Conservation (phyloP, 768 basidiomycete species). For the Lactarius trivialis region DNA sequence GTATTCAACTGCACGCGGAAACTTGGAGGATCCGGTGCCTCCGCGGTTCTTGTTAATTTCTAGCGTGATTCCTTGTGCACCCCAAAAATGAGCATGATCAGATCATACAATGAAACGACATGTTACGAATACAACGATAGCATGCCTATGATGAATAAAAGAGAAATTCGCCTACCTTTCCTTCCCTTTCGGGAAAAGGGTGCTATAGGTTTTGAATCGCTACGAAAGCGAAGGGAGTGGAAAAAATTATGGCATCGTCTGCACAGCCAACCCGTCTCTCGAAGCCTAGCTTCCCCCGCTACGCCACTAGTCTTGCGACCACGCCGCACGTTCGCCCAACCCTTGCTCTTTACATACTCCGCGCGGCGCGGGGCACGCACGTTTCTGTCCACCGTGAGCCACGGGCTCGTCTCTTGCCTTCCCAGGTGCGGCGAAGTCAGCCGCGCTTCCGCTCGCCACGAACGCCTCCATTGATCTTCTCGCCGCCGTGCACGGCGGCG, state of each 20-base stretch:
- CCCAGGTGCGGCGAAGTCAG: not conserved
- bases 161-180: not conserved
- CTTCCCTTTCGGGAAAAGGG: not conserved
- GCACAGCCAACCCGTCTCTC: slow-evolving; percentile 10
- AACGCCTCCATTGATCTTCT: slow-evolving; percentile 5
- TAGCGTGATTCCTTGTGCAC: not conserved
- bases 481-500: not conserved
- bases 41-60: not conserved
- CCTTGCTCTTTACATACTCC: slow-evolving; percentile 20
- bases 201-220: not conserved
- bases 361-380: not conserved
- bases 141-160: too few relatives aligned
- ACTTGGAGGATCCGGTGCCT: not conserved
- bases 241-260: slow-evolving; percentile 22
- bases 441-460: slow-evolving; percentile 9
- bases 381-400: slow-evolving; percentile 20
- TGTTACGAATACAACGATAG: too few relatives aligned
- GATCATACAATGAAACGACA: not conserved
- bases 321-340: slow-evolving; percentile 6
- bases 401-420: not conserved
- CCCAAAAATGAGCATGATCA: not conserved
- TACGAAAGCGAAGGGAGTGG: slow-evolving; percentile 16
- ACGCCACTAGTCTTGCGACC: slow-evolving; percentile 18
- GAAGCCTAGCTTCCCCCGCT: slow-evolving; percentile 19
- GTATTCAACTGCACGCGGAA: not conserved